Conservation (phyloP, 2,329 filamentous ascomycete genomes). For the Aspergillus sp. region DNA sequence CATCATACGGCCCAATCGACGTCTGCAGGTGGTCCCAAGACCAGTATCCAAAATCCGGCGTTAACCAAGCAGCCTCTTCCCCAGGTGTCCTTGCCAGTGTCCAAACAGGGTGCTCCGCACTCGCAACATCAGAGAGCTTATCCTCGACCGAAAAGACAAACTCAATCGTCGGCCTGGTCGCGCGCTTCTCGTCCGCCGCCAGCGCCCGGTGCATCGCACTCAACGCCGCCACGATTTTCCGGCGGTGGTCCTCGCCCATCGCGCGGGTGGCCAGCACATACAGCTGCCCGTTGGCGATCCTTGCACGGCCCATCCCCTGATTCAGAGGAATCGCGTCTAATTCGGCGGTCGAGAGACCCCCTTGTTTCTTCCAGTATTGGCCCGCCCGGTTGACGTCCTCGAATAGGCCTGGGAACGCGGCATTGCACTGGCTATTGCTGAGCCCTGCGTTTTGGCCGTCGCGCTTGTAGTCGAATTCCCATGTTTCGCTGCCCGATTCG, state of each 20-base stretch:
- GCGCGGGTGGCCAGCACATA: slow-evolving; percentile 32
- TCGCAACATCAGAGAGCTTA: slow-evolving; percentile 43
- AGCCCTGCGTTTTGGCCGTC: slow-evolving; percentile 34
- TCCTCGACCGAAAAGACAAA: slow-evolving; percentile 48
- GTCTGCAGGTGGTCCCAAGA: slow-evolving; percentile 44
- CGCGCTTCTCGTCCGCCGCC: slow-evolving; percentile 35
- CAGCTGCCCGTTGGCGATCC: slow-evolving; percentile 34
- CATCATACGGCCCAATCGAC: slow-evolving; percentile 36
- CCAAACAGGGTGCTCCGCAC: slow-evolving; percentile 42
- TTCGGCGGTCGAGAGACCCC: slow-evolving; percentile 26
- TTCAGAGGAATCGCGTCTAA: slow-evolving; percentile 30
- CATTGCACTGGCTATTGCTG: slow-evolving; percentile 27
- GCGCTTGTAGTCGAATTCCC: slow-evolving; percentile 34
- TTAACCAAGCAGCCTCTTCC: slow-evolving; percentile 49
- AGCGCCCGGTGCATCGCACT: slow-evolving; percentile 53
- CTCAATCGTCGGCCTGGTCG: slow-evolving; percentile 45
- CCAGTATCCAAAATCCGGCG: slow-evolving; percentile 56
- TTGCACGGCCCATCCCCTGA: slow-evolving; percentile 36
- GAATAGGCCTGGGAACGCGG: slow-evolving; percentile 38
- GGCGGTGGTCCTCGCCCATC: slow-evolving; percentile 37
- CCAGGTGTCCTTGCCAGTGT: slow-evolving; percentile 41
- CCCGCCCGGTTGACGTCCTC: slow-evolving; percentile 35
- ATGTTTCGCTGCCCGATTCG: slow-evolving; percentile 8
- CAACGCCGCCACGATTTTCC: slow-evolving; percentile 43
- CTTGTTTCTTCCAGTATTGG: slow-evolving; percentile 29